Percentiles rank a stretch among this genome's conserved stretches.
These are phyloP conservation scores for Ophiobolus disseminans DNA, from an alignment of 2,329 filamentous ascomycete genomes.

Conservation along the genomic window DNA sequence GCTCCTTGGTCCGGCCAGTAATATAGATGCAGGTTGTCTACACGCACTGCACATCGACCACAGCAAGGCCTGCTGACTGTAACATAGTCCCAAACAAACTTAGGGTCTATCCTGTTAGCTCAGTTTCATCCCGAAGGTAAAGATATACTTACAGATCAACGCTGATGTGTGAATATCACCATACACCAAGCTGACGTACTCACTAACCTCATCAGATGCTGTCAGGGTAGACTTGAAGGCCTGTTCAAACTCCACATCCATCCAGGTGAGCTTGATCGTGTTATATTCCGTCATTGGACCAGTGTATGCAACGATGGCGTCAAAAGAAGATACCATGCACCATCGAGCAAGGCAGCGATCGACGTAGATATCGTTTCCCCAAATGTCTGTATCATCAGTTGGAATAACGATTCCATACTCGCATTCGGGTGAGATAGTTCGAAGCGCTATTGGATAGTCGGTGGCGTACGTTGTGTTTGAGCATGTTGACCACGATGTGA, in stretches of 20 bases:
- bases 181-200: not conserved
- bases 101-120: not conserved
- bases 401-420: not conserved
- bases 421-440: not conserved
- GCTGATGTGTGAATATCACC: not conserved
- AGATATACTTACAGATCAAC: not conserved
- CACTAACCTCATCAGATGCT: not conserved
- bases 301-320: not conserved
- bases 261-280: not conserved
- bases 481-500: not conserved
- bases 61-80: not conserved
- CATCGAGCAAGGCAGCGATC: not conserved
- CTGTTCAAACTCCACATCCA: not conserved
- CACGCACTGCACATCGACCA: not conserved
- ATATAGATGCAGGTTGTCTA: not conserved
- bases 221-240: not conserved
- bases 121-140: not conserved
- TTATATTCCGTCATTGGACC: not conserved
- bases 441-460: not conserved
- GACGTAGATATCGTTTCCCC: not conserved
- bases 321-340: not conserved
- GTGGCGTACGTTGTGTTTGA: not conserved
- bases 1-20: not conserved
- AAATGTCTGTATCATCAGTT: not conserved
- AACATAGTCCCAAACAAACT: not conserved